These are phyloP conservation scores for Cardamine resedifolia DNA, from an alignment of 345 rosid species.

Conservation along the genomic window DNA sequence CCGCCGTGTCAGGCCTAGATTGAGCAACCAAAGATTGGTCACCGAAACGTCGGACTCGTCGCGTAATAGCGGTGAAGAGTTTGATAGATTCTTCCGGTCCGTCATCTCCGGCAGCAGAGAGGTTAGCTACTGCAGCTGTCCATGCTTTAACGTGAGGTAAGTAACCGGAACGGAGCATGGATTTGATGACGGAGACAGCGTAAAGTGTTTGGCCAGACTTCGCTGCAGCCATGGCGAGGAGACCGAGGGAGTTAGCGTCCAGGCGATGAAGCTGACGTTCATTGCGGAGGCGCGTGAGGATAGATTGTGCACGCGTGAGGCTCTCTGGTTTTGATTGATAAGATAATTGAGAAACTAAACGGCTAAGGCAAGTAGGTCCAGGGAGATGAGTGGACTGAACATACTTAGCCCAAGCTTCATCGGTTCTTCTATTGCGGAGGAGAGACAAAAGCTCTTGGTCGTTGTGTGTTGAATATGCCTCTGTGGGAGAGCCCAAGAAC, in stretches of 20 bases:
- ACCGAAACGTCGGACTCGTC: constrained; percentile 50
- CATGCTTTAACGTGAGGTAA: constrained; percentile 91
- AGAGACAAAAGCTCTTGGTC: constrained; percentile 70
- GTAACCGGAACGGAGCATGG: constrained; percentile 92
- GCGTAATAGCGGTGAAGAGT: constrained; percentile 53
- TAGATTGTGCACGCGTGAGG: constrained; percentile 80
- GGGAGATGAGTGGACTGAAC: constrained; percentile 63
- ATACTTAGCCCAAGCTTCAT: constrained; percentile 80
- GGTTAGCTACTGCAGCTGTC: constrained; percentile 79
- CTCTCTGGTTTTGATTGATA: constrained; percentile 52
- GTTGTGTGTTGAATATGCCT: constrained; percentile 25
- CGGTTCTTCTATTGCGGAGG: constrained; percentile 75
- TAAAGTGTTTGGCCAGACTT: constrained; percentile 70
- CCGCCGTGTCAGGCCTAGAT: constrained; percentile 78
- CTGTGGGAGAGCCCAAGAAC: constrained; percentile 7
- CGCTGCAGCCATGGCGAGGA: constrained; percentile 78
- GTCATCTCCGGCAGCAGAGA: constrained; percentile 62
- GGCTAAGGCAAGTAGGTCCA: constrained; percentile 83
- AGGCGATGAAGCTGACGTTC: constrained; percentile 87
- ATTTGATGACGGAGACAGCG: constrained; percentile 70
- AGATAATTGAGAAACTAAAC: constrained; percentile 84
- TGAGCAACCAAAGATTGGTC: constrained; percentile 54
- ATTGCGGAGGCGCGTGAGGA: constrained; percentile 90
- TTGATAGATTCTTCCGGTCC: constrained; percentile 64
- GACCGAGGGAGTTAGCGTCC: constrained; percentile 88